Evolutionary conservation across 257 asterid genomes (phyloP), one percentile per base, ranked within the genome.

Genomic region (Salvia miltiorrhiza): DNA sequence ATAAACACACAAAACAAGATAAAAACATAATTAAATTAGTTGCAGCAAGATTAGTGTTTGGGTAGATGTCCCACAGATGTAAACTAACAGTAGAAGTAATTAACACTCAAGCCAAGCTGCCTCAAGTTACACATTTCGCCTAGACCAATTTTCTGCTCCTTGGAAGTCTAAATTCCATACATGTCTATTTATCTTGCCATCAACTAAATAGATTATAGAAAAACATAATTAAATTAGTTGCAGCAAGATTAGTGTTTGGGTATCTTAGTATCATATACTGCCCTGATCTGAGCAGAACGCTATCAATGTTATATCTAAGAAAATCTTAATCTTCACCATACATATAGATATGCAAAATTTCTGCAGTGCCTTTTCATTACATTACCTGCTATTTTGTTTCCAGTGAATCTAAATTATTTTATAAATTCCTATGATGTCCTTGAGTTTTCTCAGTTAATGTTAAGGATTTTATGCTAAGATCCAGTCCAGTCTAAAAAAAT

Each of bases 121-220:
- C 55, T 30, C 26, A 4, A 21, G 23, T 43, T 67, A 40, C 65
- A 59, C 50, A 30, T 66, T 60, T 87, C 48, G 39, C 32, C 66
- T 68, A n/a, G 44, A 62, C 33, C 30, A 50, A 50, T 14, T 55
- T 13, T 69, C 40, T 68, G 59, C 48, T 43, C 65, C 73, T 53
- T 16, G 70, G 21, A 62, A 56, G 47, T 56, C 48, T 17, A 32
- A 39, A 14, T 30, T n/a, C n/a, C 21, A 47, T 37, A 30, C 9
- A 60, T 23, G 43, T 41, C 2, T 58, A 54, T 44, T 26, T 44
- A 72, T 49, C 33, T n/a, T n/a, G n/a, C n/a, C 69, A 10, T 45
- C 11, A 10, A 63, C 53, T 40, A n/a, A 26, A 30, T 14, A 47
- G 41, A 21, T n/a, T 56, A 63, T 16, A 6, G 9, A 43, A 63